Percentiles rank a stretch among this genome's conserved stretches.
Conservation (phyloP, 805 yeast species). For the Saccharomycopsis vini region DNA sequence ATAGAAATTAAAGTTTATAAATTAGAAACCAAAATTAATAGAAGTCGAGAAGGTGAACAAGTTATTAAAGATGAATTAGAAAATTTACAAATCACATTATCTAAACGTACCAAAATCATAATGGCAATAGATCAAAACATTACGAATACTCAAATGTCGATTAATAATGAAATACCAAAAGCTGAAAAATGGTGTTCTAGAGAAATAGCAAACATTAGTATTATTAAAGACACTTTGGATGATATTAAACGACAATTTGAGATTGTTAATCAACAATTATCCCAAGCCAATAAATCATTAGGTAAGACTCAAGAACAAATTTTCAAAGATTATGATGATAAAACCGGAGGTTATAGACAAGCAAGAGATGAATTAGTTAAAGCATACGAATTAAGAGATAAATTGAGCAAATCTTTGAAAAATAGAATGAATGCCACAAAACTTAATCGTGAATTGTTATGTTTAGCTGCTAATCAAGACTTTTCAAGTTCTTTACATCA, state of each 20-base stretch:
- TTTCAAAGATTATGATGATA: constrained; percentile 28
- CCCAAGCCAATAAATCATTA: constrained; percentile 36
- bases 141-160: constrained; percentile 1
- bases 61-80: not conserved
- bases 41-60: constrained; percentile 22
- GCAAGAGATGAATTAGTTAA: constrained; percentile 28
- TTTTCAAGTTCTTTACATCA: constrained; percentile 52
- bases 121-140: constrained; percentile 9
- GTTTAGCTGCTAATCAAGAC: constrained; percentile 41
- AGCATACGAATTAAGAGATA: constrained; percentile 25
- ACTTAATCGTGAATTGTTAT: constrained; percentile 32
- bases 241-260: constrained; percentile 34
- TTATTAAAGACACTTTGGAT: constrained; percentile 33
- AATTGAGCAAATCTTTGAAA: constrained; percentile 30
- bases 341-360: constrained; percentile 28
- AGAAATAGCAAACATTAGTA: constrained; percentile 31
- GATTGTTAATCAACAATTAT: constrained; percentile 32
- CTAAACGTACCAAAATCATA: not conserved
- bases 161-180: constrained; percentile 15
- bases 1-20: constrained; percentile 19
- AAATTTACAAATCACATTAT: not conserved
- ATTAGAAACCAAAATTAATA: constrained; percentile 25
- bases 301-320: constrained; percentile 38
- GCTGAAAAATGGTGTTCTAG: constrained; percentile 32
- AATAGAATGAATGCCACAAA: constrained; percentile 36